Conservation (phyloP, 2,329 filamentous ascomycete species). For the Arthroderma sp. region DNA sequence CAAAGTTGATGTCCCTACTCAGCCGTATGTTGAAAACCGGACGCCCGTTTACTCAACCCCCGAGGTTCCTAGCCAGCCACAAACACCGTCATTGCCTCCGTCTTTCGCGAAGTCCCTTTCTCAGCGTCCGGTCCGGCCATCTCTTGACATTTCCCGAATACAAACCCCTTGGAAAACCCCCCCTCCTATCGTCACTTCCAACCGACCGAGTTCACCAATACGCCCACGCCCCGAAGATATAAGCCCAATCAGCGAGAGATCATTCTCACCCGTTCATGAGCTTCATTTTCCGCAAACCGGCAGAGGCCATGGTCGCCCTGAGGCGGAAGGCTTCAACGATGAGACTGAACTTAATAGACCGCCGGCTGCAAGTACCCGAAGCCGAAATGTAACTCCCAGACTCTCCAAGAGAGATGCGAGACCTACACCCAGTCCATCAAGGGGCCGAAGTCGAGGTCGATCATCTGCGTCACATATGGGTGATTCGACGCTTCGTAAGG, state of each 20-base stretch:
- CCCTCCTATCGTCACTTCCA: constrained; percentile 18
- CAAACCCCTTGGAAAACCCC: constrained; percentile 33
- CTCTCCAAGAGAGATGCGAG: constrained; percentile 7
- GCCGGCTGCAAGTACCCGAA: constrained; percentile 7
- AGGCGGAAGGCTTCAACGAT: not conserved
- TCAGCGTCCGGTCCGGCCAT: constrained; percentile 20
- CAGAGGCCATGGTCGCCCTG: not conserved
- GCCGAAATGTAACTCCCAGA: constrained; percentile 9
- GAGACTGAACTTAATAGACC: not conserved
- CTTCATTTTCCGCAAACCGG: not conserved
- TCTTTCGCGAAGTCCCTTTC: constrained; percentile 11
- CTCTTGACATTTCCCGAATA: constrained; percentile 27
- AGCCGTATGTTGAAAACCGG: too few species aligned
- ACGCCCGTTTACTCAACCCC: too few species aligned
- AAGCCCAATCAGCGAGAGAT: constrained; percentile 33
- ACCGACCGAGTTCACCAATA: constrained; percentile 27
- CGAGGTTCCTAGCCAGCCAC: too few species aligned
- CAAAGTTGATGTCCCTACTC: too few species aligned
- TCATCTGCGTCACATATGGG: constrained; percentile 25
- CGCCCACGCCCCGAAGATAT: constrained; percentile 31
- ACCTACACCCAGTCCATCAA: constrained; percentile 18
- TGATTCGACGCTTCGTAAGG: constrained; percentile 15
- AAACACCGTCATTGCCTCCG: not conserved
- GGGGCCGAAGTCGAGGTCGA: constrained; percentile 25
- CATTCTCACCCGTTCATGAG: constrained; percentile 20